Percentiles rank a stretch among this genome's conserved stretches.
These are phyloP conservation scores for Rhizophagus clarus DNA, from an alignment of 192 early-diverging fungal genomes.

Conservation along the genomic window DNA sequence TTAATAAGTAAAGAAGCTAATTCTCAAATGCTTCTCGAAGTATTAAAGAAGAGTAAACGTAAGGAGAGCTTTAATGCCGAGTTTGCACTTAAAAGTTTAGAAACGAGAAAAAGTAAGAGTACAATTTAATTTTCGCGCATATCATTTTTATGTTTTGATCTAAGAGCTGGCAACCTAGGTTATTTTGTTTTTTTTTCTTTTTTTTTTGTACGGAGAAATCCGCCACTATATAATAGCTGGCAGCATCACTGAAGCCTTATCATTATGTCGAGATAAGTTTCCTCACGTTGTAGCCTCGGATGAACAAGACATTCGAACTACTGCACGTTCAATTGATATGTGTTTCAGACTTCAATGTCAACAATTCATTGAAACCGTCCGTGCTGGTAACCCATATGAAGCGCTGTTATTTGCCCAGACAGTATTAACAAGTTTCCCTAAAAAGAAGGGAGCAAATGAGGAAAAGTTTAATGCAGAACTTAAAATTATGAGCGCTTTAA, in stretches of 20 bases:
- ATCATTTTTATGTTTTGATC: neutral
- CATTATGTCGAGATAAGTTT: slow-evolving; percentile 41
- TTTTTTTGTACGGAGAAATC: slow-evolving; percentile 39
- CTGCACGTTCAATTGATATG: slow-evolving; percentile 50
- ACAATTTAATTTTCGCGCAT: slow-evolving; percentile 26
- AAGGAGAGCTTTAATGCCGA: slow-evolving; percentile 6
- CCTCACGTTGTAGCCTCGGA: slow-evolving; percentile 42
- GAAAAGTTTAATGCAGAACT: slow-evolving; percentile 48
- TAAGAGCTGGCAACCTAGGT: slow-evolving; percentile 1
- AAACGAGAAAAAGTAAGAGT: slow-evolving; percentile 41
- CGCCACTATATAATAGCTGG: slow-evolving; percentile 51
- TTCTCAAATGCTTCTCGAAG: slow-evolving; percentile 5
- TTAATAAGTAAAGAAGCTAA: neutral
- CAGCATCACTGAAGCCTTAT: slow-evolving; percentile 41
- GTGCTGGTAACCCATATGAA: slow-evolving; percentile 44
- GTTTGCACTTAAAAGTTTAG: slow-evolving; percentile 35
- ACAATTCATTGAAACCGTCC: slow-evolving; percentile 64
- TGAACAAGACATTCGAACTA: slow-evolving; percentile 35
- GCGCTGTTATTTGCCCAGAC: slow-evolving; percentile 65
- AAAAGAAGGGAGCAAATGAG: slow-evolving; percentile 34
- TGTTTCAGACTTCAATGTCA: slow-evolving; percentile 66
- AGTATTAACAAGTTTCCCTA: slow-evolving; percentile 49
- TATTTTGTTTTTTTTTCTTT: neutral
- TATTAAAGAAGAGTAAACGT: neutral
- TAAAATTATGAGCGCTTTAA: slow-evolving; percentile 53